phyloP scores from a whole-genome alignment of 1,284 basidiomycete genomes.

The Ustilago loliicola region DNA sequence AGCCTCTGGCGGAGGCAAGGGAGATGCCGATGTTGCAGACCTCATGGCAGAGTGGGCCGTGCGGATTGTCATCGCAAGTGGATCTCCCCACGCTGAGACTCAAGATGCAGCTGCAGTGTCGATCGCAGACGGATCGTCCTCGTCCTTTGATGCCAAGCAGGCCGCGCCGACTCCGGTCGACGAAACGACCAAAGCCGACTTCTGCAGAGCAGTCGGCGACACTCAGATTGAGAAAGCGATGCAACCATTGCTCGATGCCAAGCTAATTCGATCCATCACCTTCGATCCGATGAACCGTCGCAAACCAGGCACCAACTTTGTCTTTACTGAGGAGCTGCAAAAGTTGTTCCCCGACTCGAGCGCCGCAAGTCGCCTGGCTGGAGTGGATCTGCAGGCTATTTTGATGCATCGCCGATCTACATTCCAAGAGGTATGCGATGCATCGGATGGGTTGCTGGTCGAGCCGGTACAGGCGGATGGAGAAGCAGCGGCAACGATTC shows the following conservation, averaged over 20 bases:
- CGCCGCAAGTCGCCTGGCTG: slow-evolving; percentile 14
- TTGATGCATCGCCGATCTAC: slow-evolving; percentile 24
- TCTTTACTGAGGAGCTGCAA: slow-evolving; percentile 36
- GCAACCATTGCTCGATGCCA: slow-evolving; percentile 38
- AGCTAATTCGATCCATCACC: slow-evolving; percentile 31
- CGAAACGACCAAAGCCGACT: slow-evolving; percentile 32
- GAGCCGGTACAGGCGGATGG: slow-evolving; percentile 45
- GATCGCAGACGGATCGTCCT: background rate
- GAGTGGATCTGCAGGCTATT: slow-evolving; percentile 19
- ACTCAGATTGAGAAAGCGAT: slow-evolving; percentile 45
- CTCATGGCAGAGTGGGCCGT: slow-evolving; percentile 45
- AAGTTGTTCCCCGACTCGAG: slow-evolving; percentile 26
- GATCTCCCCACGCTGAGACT: slow-evolving; percentile 5
- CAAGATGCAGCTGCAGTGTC: background rate
- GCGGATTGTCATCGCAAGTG: slow-evolving; percentile 26
- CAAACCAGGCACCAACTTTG: slow-evolving; percentile 52
- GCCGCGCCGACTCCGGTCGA: slow-evolving; percentile 11
- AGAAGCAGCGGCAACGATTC: slow-evolving; percentile 41
- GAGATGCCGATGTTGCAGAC: background rate
- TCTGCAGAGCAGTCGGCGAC: slow-evolving; percentile 35
- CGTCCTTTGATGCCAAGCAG: background rate
- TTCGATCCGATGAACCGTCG: slow-evolving; percentile 35
- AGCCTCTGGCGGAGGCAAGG: background rate
- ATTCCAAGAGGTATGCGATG: slow-evolving; percentile 18
- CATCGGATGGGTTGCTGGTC: slow-evolving; percentile 12